These are phyloP conservation scores for Pugionium cornutum DNA, from an alignment of 345 rosid genomes.

Conservation along the genomic window DNA sequence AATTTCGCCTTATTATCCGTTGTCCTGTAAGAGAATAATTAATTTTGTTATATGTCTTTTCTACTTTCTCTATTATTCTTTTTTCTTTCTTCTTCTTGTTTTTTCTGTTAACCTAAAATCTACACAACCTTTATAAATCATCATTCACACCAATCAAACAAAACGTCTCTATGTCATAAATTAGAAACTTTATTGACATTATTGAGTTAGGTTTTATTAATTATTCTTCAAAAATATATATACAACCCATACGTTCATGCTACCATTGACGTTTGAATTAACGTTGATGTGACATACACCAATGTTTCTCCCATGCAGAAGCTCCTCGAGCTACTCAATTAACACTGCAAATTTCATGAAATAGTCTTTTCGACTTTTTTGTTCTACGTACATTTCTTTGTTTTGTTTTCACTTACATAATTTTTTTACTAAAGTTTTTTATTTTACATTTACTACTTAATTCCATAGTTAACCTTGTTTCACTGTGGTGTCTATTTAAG, in stretches of 20 bases:
- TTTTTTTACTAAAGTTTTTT: no score
- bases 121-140: neutral
- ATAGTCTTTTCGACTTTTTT: slow-evolving; percentile 3
- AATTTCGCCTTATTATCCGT: slow-evolving; percentile 47
- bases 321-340: slow-evolving; percentile 43
- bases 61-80: slow-evolving; percentile 68
- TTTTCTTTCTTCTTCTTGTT: slow-evolving; percentile 45
- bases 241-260: slow-evolving; percentile 10
- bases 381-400: no score
- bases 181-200: slow-evolving; percentile 19
- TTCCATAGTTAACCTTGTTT: no score
- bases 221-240: neutral
- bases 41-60: slow-evolving; percentile 55
- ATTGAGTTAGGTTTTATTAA: neutral
- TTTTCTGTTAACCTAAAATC: neutral
- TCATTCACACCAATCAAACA: neutral
- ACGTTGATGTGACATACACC: slow-evolving; percentile 30
- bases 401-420: no score
- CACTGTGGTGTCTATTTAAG: no score
- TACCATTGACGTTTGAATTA: slow-evolving; percentile 36
- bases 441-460: no score
- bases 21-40: slow-evolving; percentile 36
- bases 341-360: slow-evolving; percentile 33
- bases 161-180: slow-evolving; percentile 1
- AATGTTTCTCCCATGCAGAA: slow-evolving; percentile 37